Base-by-base conservation (phyloP, 2,329 filamentous ascomycete genomes). In the Alternaria arborescens region DNA sequence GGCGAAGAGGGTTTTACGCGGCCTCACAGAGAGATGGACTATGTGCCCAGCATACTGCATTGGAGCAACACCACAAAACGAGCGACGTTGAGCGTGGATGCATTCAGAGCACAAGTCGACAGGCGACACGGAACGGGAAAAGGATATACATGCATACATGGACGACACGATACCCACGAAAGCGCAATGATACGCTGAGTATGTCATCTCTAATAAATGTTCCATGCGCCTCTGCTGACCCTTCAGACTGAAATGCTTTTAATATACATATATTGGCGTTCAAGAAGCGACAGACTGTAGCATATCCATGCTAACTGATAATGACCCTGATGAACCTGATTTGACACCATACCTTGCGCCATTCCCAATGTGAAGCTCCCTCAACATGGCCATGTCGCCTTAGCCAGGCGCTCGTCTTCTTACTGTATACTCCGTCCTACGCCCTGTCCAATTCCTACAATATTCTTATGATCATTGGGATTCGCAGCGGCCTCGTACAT, bases 401-500 rank as follows among this genome's bases (percentile, higher is more conserved):
- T 26, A 8, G 24, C 3, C 28, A 16, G 2, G 2, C 38, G 18
- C 18, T 41, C n/a, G 3, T 28, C 11, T 11, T 14, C 18, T 53
- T 64, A 78, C 65, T 77, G 75, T 52, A 78, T 69, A 36, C 68
- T 66, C 62, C 77, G 76, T 8, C 77, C 78, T 18, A 80, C 53
- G 1, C 77, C 78, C 66, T 74, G 62, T 36, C 71, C 72, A 47
- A 73, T 75, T 0, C 82, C 81, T 22, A 73, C 74, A 48, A 79
- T 77, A 60, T 78, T 65, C 80, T 86, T 87, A 81, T 99, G 95
- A 81, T 99, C 95, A 47, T 82, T 87, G 12, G 94, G 95, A 78
- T 97, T 97, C 36, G 95, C 91, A 26, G 94, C 94, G 18, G 93
- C 91, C 85, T 99, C 95, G 79, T 98, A 99, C 62, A 97, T 73